Evolutionary conservation across 495 filamentous ascomycete genomes (phyloP).

Genomic region (Annulohypoxylon maeteangense): DNA sequence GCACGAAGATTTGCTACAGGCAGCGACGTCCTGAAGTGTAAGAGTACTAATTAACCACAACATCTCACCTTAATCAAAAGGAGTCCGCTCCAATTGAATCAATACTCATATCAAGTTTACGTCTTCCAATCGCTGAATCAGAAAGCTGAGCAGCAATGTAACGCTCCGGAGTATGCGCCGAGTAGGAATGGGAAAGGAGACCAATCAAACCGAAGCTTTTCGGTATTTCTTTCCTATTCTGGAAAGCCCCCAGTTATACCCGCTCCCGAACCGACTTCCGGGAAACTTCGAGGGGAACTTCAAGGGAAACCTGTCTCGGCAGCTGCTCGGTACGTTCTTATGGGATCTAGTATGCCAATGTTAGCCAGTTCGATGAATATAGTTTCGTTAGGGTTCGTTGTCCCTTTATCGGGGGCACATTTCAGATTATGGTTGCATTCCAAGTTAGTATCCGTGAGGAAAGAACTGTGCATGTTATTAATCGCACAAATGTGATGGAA

Average conservation of each 20-base stretch:
- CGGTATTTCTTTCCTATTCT: constrained; percentile 11
- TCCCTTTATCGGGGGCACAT: too few species aligned
- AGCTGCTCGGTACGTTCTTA: not conserved
- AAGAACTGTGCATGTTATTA: too few species aligned
- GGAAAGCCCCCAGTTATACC: constrained; percentile 4
- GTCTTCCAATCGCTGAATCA: not conserved
- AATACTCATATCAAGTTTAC: not conserved
- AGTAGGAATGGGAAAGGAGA: not conserved
- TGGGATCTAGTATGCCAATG: not conserved
- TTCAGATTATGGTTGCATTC: too few species aligned
- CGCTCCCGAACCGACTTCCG: not conserved
- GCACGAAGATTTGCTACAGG: too few species aligned
- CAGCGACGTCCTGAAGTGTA: too few species aligned
- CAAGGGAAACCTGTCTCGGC: not conserved
- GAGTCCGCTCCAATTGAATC: not conserved
- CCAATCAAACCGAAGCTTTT: not conserved
- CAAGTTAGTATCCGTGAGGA: too few species aligned
- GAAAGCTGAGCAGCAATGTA: not conserved
- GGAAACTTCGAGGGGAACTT: not conserved
- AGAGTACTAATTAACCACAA: too few species aligned
- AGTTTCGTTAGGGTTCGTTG: too few species aligned
- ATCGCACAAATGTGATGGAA: too few species aligned
- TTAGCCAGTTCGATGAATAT: too few species aligned
- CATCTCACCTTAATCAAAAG: not conserved
- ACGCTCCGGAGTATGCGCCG: not conserved